Evolutionary conservation across 176 grass and related monocot species (phyloP), one percentile per base, ranked within the genome.

Genomic region (Dactylis glomerata): DNA sequence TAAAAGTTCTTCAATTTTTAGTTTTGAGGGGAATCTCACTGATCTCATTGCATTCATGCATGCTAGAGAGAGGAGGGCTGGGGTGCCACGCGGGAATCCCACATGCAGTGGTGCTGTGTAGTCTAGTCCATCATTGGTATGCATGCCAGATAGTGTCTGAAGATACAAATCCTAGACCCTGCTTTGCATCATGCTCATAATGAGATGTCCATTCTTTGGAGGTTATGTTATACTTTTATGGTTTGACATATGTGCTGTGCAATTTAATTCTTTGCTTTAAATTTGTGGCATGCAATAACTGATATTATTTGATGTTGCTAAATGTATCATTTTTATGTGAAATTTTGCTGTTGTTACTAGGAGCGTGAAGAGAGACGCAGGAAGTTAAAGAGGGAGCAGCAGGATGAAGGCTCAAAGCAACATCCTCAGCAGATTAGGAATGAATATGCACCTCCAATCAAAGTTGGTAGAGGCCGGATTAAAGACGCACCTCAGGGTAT

Each of bases 401-500:
- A 80, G 27, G 89, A 92, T 86, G 91, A 89, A 82, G 90, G 93
- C 16, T 59, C 85, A 76, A 92, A 83, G 68, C 61, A 75, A 47
- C 82, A 89, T 81, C 68, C 82, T 64, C 86, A 87, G 73, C 84
- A 87, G 27, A 83, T 66, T 81, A 92, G 84, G 83, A 92, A 92
- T 36, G 91, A 96, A 70, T 86, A 92, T 86, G 72, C 74, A 72
- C 81, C 93, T 88, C 93, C 90, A 75, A 78, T 12, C 30, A 91
- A 84, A 92, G 67, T 24, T 52, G 62, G 57, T 85, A 92, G 89
- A 66, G 87, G 93, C 81, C 68, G 89, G 33, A 88, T 84, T 73
- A 95, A 90, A 68, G 96, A 98, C 78, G n/a, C 87, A 59, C 97
- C 97, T 42, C 91, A 99, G 78, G 97, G 93, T 95, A 91, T 44